phyloP scores from a whole-genome alignment of 345 rosid genomes.

The Cardiospermum halicacabum region DNA sequence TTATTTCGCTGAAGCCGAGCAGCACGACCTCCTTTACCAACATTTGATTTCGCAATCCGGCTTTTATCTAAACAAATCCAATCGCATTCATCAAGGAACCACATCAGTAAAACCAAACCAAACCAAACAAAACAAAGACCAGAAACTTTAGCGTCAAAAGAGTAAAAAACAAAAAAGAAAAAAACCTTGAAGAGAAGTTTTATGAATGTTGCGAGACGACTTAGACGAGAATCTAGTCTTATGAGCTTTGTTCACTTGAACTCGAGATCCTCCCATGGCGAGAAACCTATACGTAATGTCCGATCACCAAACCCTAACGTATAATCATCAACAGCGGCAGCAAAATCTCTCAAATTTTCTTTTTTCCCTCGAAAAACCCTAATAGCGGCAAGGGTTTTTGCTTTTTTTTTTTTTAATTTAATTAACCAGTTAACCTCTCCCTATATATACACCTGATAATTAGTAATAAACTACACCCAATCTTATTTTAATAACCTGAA shows the following conservation, averaged over 20 bases:
- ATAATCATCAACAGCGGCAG: slow-evolving; percentile 1
- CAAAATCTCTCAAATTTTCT: neutral
- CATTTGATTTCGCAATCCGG: slow-evolving; percentile 62
- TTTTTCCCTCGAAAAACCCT: slow-evolving; percentile 11
- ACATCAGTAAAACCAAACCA: too few relatives aligned
- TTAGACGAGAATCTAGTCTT: slow-evolving; percentile 76
- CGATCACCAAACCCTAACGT: slow-evolving; percentile 5
- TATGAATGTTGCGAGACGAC: slow-evolving; percentile 76
- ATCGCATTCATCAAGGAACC: neutral
- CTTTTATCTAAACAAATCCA: slow-evolving; percentile 35
- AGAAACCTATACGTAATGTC: neutral
- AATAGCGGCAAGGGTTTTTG: slow-evolving; percentile 16
- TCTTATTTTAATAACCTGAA: neutral
- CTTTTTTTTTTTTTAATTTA: too few relatives aligned
- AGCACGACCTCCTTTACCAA: slow-evolving; percentile 57
- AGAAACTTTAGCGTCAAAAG: too few relatives aligned
- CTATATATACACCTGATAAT: neutral
- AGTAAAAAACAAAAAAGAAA: neutral
- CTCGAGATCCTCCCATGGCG: slow-evolving; percentile 69
- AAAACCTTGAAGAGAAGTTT: slow-evolving; percentile 54
- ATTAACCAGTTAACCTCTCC: neutral
- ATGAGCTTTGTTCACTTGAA: slow-evolving; percentile 81
- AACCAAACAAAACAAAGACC: neutral
- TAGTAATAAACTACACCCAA: neutral
- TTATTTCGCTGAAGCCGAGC: slow-evolving; percentile 73